Percentiles rank a stretch among this genome's conserved stretches.
These are phyloP conservation scores for Eimeria tenella DNA, from an alignment of 169 alveolate genomes.

Conservation along the genomic window DNA sequence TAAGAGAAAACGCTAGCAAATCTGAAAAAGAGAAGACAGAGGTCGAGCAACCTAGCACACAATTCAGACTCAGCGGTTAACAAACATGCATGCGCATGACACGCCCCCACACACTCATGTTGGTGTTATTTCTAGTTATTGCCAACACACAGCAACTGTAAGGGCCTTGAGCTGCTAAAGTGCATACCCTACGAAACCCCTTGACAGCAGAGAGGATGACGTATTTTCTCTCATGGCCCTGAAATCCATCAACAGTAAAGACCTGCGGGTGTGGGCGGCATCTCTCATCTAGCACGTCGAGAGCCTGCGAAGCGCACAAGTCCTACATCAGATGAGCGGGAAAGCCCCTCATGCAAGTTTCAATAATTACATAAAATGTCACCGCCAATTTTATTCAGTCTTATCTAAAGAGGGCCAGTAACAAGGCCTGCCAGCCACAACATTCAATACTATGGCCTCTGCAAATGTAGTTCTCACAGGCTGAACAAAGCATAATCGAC, in stretches of 20 bases:
- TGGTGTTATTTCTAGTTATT: neutral
- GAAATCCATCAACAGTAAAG: slow-evolving; percentile 68
- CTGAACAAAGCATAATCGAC: slow-evolving; percentile 65
- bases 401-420: too few species aligned
- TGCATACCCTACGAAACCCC: slow-evolving; percentile 39
- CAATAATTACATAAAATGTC: neutral
- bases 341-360: neutral
- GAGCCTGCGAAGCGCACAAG: slow-evolving; percentile 19
- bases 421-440: neutral
- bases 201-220: slow-evolving; percentile 57
- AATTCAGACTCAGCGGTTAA: too few species aligned
- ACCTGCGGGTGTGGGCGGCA: slow-evolving; percentile 74
- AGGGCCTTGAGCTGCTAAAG: neutral
- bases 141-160: neutral
- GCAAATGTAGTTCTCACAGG: slow-evolving; percentile 35
- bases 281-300: slow-evolving; percentile 73
- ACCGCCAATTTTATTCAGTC: too few species aligned
- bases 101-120: too few species aligned
- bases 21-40: too few species aligned
- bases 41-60: too few species aligned
- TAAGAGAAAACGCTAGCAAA: too few species aligned
- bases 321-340: neutral
- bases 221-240: slow-evolving; percentile 68
- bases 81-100: too few species aligned
- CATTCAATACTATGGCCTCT: too few species aligned